Conservation (phyloP, 1,284 basidiomycete species). For the Schizophyllum amplum region DNA sequence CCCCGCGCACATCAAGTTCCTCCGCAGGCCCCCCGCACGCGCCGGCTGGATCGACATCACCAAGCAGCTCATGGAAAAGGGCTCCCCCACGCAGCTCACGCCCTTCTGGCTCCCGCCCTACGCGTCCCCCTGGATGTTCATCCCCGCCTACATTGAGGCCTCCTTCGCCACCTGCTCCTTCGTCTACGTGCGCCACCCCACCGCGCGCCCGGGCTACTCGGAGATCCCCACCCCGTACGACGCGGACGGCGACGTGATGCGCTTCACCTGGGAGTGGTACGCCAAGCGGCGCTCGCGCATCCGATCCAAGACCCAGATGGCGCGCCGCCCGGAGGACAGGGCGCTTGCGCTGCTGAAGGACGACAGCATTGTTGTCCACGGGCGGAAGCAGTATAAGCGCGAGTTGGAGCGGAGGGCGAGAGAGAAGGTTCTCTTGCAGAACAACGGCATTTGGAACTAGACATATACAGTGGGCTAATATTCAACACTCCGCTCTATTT, state of each 20-base stretch:
- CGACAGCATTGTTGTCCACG: not conserved
- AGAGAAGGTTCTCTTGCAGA: not conserved
- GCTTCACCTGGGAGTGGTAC: slow-evolving; percentile 91
- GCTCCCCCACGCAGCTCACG: slow-evolving; percentile 29
- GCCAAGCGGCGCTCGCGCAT: slow-evolving; percentile 64
- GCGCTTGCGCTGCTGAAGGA: slow-evolving; percentile 24
- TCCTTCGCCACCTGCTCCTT: slow-evolving; percentile 90
- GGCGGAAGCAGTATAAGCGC: not conserved
- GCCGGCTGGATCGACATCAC: slow-evolving; percentile 5
- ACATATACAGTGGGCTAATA: not conserved
- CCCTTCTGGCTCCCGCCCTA: slow-evolving; percentile 87
- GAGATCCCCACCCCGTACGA: slow-evolving; percentile 93
- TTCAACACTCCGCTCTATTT: not conserved
- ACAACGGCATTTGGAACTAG: not conserved
- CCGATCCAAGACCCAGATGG: slow-evolving; percentile 57
- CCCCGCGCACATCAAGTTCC: slow-evolving; percentile 74
- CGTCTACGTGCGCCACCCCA: slow-evolving; percentile 93
- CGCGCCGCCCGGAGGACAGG: slow-evolving; percentile 63
- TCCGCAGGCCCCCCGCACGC: slow-evolving; percentile 23
- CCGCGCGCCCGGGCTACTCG: slow-evolving; percentile 84
- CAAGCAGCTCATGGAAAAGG: slow-evolving; percentile 9
- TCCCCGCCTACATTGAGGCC: slow-evolving; percentile 92
- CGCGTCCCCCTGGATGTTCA: slow-evolving; percentile 88
- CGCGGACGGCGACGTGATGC: slow-evolving; percentile 85
- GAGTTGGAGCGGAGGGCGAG: not conserved